Evolutionary conservation across 768 basidiomycete species (phyloP).

Genomic region (Rhizopogon vesiculosus): DNA sequence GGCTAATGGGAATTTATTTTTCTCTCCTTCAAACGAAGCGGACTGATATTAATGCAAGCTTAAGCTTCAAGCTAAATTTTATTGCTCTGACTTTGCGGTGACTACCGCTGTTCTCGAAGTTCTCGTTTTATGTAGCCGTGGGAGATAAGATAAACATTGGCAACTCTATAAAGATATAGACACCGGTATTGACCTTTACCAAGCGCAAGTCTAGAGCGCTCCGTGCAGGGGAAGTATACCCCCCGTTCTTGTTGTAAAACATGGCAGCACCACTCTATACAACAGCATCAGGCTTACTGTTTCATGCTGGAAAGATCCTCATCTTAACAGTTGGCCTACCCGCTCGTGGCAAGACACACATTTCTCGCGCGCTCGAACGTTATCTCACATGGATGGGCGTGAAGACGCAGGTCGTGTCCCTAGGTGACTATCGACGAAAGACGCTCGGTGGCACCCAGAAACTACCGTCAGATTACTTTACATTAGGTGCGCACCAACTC

Average conservation of each 20-base stretch:
- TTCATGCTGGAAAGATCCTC: conserved; percentile 93
- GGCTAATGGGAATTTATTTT: conserved; percentile 32
- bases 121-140: background rate
- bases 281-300: conserved; percentile 81
- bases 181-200: no score
- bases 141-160: background rate
- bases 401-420: conserved; percentile 89
- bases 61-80: no score
- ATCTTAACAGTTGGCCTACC: conserved; percentile 91
- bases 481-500: conserved; percentile 47
- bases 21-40: no score
- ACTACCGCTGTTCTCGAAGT: no score
- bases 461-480: conserved; percentile 91
- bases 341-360: conserved; percentile 94
- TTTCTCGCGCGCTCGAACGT: conserved; percentile 92
- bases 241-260: background rate
- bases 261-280: conserved; percentile 98
- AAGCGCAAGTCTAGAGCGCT: background rate
- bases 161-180: no score
- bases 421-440: conserved; percentile 93
- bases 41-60: no score
- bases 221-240: background rate
- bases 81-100: no score
- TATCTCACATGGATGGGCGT: conserved; percentile 98
- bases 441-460: conserved; percentile 83